Evolutionary conservation across 164 flowering plant species (phyloP), one percentile per base, ranked within the genome.

Genomic region (Chloranthus sessilifolius): DNA sequence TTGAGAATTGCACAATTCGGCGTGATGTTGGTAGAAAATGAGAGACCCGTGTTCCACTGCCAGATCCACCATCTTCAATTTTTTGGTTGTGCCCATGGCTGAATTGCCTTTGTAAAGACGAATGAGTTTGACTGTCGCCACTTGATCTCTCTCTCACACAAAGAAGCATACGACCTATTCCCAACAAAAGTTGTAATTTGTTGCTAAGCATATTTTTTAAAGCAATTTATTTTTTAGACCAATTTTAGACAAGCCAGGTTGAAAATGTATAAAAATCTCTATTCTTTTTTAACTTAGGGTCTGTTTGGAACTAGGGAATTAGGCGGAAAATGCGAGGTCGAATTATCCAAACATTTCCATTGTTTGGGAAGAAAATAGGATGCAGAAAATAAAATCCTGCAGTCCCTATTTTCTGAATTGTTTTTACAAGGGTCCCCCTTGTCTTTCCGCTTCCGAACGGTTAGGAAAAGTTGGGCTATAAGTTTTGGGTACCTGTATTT

Each of bases 21-120:
- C 98, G 84, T 55, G 98, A 91, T 3, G 98, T 91, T 22, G 96
- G 98, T 14, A 91, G 68, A 61, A 91, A 91, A 71, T 91, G 96
- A 43, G 98, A 85, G 27, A 91, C 64, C 26, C 96, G 81, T 53
- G 90, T 81, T 48, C 83, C 92, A 66, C 72, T 75, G 25, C 75
- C 79, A 56, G 88, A 72, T 46, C 76, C 84, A 54, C 92, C 91
- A 41, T 76, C 92, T 60, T 91, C 96, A 69, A 76, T 37, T 63
- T 80, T 88, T 46, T 79, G 88, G 63, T 71, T 65, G 46, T 78
- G 94, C n/a, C 98, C 98, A 50, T 85, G 89, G 66, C 98, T 91
- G 58, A 91, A 91, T 48, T 91, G 98, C 66, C 96, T 79, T 63
- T 91, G 98, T 70, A 91, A 65, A 28, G 98, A 87, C 19, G 96